A percentile compares a stretch with the other conserved stretches of the same genome.
Conservation (phyloP, 495 filamentous ascomycete genomes). For the Penicillium longicatenatum region DNA sequence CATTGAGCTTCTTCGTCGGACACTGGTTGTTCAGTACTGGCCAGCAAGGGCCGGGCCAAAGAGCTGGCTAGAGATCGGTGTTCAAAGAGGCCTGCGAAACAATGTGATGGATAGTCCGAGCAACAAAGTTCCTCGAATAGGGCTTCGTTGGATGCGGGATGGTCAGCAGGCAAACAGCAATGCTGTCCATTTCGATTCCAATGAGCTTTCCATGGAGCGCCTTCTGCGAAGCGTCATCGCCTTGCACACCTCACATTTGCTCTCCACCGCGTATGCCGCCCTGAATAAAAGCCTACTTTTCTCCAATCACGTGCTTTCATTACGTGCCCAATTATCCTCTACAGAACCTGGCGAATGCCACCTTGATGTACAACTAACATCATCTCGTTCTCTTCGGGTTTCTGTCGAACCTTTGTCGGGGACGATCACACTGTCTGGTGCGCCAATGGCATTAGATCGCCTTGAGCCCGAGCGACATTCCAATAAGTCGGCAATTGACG, state of each 20-base stretch:
- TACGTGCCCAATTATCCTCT: constrained; percentile 55
- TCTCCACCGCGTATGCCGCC: constrained; percentile 59
- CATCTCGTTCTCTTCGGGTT: constrained; percentile 56
- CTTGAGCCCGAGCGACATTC: constrained; percentile 37
- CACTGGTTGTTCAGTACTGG: constrained; percentile 91
- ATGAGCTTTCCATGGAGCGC: constrained; percentile 67
- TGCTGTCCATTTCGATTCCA: constrained; percentile 64
- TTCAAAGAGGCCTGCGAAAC: constrained; percentile 61
- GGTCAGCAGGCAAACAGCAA: constrained; percentile 68
- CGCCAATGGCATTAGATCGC: constrained; percentile 49
- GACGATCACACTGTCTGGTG: constrained; percentile 37
- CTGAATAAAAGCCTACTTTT: constrained; percentile 61
- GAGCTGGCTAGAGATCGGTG: constrained; percentile 89
- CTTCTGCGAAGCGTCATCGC: constrained; percentile 75
- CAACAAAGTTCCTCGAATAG: constrained; percentile 51
- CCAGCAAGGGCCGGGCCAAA: constrained; percentile 63
- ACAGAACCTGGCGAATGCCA: constrained; percentile 64
- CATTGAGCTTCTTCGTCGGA: constrained; percentile 74
- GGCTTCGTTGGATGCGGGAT: constrained; percentile 82
- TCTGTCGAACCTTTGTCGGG: constrained; percentile 67
- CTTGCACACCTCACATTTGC: constrained; percentile 66
- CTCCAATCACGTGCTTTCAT: constrained; percentile 51
- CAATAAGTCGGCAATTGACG: constrained; percentile 53
- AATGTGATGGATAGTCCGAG: constrained; percentile 6
- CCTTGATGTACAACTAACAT: constrained; percentile 68